A percentile compares a stretch with the other conserved stretches of the same genome.
phyloP scores from a whole-genome alignment of 2,329 filamentous ascomycete species.

The Penicillium sp. region DNA sequence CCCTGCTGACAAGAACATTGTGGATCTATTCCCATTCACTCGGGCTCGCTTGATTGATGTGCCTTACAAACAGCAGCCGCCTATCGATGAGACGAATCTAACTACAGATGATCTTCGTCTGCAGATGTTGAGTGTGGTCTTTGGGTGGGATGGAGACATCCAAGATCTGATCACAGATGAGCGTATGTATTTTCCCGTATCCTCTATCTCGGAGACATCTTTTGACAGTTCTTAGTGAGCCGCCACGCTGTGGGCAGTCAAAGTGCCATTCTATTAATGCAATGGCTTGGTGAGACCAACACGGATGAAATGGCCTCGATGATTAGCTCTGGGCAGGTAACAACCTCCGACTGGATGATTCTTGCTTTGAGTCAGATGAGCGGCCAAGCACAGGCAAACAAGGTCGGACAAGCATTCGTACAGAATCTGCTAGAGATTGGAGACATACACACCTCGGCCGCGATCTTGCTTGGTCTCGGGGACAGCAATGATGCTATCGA shows the following conservation, averaged over 20 bases:
- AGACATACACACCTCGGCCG: slow-evolving; percentile 87
- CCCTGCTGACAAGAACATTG: slow-evolving; percentile 68
- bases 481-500: slow-evolving; percentile 94
- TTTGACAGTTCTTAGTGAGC: slow-evolving; percentile 51
- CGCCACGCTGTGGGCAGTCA: slow-evolving; percentile 72
- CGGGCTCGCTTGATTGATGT: slow-evolving; percentile 78
- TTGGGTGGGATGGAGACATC: slow-evolving; percentile 89
- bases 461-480: slow-evolving; percentile 87
- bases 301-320: slow-evolving; percentile 77
- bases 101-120: slow-evolving; percentile 75
- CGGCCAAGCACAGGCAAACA: slow-evolving; percentile 74
- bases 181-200: slow-evolving; percentile 44
- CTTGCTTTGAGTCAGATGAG: slow-evolving; percentile 87
- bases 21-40: slow-evolving; percentile 85
- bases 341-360: slow-evolving; percentile 95
- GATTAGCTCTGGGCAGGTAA: slow-evolving; percentile 77
- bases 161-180: slow-evolving; percentile 82
- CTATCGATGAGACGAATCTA: slow-evolving; percentile 58
- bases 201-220: background rate
- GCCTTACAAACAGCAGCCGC: slow-evolving; percentile 70
- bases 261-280: slow-evolving; percentile 77
- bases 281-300: slow-evolving; percentile 88
- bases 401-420: slow-evolving; percentile 85
- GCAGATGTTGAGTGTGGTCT: slow-evolving; percentile 92
- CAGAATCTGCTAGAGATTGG: slow-evolving; percentile 85